Evolutionary conservation across 148 eudicot species (phyloP), one percentile per base, ranked within the genome.

Genomic region (Chenopodium formosanum): DNA sequence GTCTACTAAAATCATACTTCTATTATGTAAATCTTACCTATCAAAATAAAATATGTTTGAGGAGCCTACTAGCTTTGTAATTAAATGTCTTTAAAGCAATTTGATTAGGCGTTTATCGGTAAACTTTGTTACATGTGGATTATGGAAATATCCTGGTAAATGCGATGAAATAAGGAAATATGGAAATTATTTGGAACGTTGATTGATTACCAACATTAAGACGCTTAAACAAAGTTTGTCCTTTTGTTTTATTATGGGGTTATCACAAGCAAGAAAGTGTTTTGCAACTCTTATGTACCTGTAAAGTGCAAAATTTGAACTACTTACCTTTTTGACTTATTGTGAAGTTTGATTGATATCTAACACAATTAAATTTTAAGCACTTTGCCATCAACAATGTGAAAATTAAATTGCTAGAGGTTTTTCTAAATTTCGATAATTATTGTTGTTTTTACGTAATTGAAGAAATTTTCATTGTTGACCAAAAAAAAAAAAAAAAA

Each of bases 261-360:
- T 13, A 23, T 20, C 27, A 14, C 17, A 74, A 12, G 12, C 4
- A 44, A 9, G 4, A 74, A 23, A 23, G 22, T 14, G 25, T 17
- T 50, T 48, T 74, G 76, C 34, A 74, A 11, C 62, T 48, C 37
- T 56, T 4, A 48, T 17, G 62, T 47, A 73, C 76, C 62, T 74
- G 77, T 48, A 73, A 73, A 73, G 56, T 73, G 29, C 16, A 73
- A 73, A 11, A 46, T 56, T 46, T 34, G 75, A 72, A 72, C 58
- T 73, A 73, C 76, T 48, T 73, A 32, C 58, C 14, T 46, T 73
- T 44, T 46, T 73, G 76, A 73, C 76, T 73, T 73, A 47, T 7
- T 23, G 32, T 47, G 58, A 73, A 73, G 50, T 53, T 22, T 73
- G 52, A 73, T 47, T 3, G 56, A 73, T 47, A 70, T 70, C 74